These are phyloP conservation scores for Cladosporium sp. DNA, from an alignment of 2,329 filamentous ascomycete genomes.

Conservation along the genomic window DNA sequence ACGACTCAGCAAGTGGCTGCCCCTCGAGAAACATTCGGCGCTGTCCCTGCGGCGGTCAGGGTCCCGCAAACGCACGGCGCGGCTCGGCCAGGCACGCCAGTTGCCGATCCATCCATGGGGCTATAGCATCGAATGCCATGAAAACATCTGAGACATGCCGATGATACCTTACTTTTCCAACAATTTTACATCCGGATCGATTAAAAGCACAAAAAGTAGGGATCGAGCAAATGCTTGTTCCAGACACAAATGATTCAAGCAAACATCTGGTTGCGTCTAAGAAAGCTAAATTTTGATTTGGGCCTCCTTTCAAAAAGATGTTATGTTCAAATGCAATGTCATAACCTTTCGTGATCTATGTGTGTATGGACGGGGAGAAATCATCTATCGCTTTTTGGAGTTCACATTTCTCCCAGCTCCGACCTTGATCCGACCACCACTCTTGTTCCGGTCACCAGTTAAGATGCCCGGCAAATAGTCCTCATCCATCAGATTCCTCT, in stretches of 20 bases:
- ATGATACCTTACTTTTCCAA: too few species aligned
- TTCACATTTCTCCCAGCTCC: slow-evolving; percentile 86
- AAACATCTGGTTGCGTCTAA: not conserved
- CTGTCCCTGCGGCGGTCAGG: not conserved
- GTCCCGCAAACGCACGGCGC: not conserved
- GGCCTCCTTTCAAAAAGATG: not conserved
- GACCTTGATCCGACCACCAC: slow-evolving; percentile 64
- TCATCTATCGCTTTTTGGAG: slow-evolving; percentile 55
- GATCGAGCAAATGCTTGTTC: too few species aligned
- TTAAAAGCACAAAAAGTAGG: too few species aligned
- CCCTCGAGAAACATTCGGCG: slow-evolving; percentile 4
- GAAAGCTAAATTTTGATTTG: too few species aligned
- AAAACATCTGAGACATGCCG: too few species aligned
- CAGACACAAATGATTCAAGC: too few species aligned
- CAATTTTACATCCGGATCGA: too few species aligned
- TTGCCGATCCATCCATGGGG: not conserved
- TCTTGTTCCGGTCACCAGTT: slow-evolving; percentile 65
- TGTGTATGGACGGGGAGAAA: not conserved
- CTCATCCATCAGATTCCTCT: slow-evolving; percentile 87
- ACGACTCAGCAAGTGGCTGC: not conserved
- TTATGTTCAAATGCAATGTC: not conserved
- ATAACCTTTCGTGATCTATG: slow-evolving; percentile 10
- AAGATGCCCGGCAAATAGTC: slow-evolving; percentile 84
- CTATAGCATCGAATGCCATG: too few species aligned
- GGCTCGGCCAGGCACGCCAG: slow-evolving; percentile 5